Base-by-base conservation (phyloP, 164 flowering plant genomes). In the Brasenia schreberi region DNA sequence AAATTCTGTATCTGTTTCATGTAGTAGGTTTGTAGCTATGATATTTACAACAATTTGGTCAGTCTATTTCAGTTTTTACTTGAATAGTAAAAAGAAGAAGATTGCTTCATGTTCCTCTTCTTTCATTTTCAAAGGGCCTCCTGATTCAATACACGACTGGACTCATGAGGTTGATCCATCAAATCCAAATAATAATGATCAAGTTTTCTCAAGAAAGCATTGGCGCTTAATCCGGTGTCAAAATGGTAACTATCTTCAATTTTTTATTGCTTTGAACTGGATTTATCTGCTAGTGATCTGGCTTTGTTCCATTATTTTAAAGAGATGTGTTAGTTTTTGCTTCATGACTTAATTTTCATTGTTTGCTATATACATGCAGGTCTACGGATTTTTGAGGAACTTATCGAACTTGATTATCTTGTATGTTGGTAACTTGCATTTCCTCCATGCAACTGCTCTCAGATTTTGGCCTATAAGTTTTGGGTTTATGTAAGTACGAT, bases 211-310 rank as follows among this genome's bases (percentile, higher is more conserved):
- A 4, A 80, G 88, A 72, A 95, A 87, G 77, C 84, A 87, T 77
- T 92, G 99, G 99, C 99, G 99, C 75, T 87, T 95, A 74, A 83
- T 92, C 45, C 94, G 91, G 59, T 95, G 99, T 77, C 99, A 92
- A 83, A 95, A 95, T 80, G 99, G 99, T 53, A 75, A 61, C 68
- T 9, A 5, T 9, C 5, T 44, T 5, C 5, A 44, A 44, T 44
- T 44, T 44, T 5, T 44, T 44, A 44, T 44, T 44, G 49, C 49
- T 44, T 44, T 44, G n/a, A n/a, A n/a, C n/a, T n/a, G n/a, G n/a
- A n/a, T n/a, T n/a, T n/a, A 5, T 44, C 49, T 44, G 49, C 9
- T 44, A 9, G 9, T 5, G 6, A 44, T 44, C 5, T 44, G 49
- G 9, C 9, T 9, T 5, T 44, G 49, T 44, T 44, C 49, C 49